A percentile compares a stretch with the other conserved stretches of the same genome.
Conservation (phyloP, 2,329 filamentous ascomycete genomes). For the Helotiales sp. region DNA sequence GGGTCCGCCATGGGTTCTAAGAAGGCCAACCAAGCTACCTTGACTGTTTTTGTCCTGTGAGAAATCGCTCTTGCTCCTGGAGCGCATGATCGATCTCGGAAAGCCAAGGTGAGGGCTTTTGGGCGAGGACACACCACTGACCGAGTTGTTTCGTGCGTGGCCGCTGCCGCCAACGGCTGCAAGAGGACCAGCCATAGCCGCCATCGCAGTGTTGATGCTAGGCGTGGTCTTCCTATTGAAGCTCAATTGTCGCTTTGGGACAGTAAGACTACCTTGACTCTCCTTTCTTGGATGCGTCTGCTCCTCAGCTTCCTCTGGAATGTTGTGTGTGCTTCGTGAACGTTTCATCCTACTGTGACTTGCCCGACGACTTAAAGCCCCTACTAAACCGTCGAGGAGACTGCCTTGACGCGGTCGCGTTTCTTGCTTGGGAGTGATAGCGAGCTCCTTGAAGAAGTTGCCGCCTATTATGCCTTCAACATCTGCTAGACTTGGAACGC, state of each 20-base stretch:
- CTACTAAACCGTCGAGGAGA: slow-evolving; percentile 37
- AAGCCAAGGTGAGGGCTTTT: slow-evolving; percentile 43
- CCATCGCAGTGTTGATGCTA: slow-evolving; percentile 59
- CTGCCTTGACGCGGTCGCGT: slow-evolving; percentile 49
- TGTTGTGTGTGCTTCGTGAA: slow-evolving; percentile 27
- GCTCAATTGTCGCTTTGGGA: slow-evolving; percentile 51
- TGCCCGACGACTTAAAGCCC: slow-evolving; percentile 32
- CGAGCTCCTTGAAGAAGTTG: slow-evolving; percentile 63
- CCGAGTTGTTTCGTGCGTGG: slow-evolving; percentile 59
- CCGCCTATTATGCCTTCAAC: slow-evolving; percentile 60
- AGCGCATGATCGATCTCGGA: slow-evolving; percentile 45
- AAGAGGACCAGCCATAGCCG: slow-evolving; percentile 54
- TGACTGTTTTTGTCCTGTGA: slow-evolving; percentile 34
- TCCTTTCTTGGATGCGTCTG: slow-evolving; percentile 36
- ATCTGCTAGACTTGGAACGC: slow-evolving; percentile 58
- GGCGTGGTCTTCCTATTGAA: slow-evolving; percentile 51
- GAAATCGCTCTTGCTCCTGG: slow-evolving; percentile 58
- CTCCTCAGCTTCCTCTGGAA: slow-evolving; percentile 27
- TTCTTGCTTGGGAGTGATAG: slow-evolving; percentile 47
- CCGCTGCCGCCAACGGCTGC: slow-evolving; percentile 52
- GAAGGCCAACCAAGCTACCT: slow-evolving; percentile 51
- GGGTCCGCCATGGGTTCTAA: slow-evolving; percentile 57
- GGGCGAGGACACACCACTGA: slow-evolving; percentile 54
- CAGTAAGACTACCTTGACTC: slow-evolving; percentile 43
- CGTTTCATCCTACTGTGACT: slow-evolving; percentile 36